phyloP scores from a whole-genome alignment of 208 protist species.

The Trypanosoma melophagium region DNA sequence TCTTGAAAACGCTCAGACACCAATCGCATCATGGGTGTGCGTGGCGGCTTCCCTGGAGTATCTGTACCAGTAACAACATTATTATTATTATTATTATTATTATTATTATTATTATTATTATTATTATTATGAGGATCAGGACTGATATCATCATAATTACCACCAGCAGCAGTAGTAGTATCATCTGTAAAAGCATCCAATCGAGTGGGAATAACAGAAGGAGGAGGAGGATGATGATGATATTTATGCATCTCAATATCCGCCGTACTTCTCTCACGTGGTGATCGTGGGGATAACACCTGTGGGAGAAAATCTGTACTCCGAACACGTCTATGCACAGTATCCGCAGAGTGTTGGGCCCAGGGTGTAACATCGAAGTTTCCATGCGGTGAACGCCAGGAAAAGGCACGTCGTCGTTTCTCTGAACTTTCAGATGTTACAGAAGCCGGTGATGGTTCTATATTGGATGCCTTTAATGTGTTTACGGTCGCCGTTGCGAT shows the following conservation, averaged over 20 bases:
- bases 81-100: background rate
- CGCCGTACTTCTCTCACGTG: background rate
- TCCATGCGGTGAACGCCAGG: background rate
- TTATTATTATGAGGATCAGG: no score
- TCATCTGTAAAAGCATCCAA: no score
- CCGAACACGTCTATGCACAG: slow-evolving; percentile 18
- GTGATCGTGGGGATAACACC: slow-evolving; percentile 1
- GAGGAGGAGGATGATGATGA: background rate
- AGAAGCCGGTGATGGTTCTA: background rate
- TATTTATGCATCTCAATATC: background rate
- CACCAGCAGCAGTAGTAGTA: no score
- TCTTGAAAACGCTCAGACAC: slow-evolving; percentile 24
- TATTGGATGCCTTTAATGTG: background rate
- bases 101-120: no score
- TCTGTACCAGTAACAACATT: background rate
- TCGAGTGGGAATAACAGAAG: background rate
- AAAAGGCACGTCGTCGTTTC: background rate
- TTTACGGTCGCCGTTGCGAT: background rate
- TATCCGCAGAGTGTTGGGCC: slow-evolving; percentile 26
- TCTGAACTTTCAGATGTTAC: background rate
- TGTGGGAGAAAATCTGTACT: slow-evolving; percentile 14
- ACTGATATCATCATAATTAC: no score
- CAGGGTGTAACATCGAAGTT: slow-evolving; percentile 27
- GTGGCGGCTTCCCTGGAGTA: background rate
- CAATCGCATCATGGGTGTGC: background rate